These are phyloP conservation scores for Cladosporium sp. DNA, from an alignment of 2,329 filamentous ascomycete genomes.

Conservation along the genomic window DNA sequence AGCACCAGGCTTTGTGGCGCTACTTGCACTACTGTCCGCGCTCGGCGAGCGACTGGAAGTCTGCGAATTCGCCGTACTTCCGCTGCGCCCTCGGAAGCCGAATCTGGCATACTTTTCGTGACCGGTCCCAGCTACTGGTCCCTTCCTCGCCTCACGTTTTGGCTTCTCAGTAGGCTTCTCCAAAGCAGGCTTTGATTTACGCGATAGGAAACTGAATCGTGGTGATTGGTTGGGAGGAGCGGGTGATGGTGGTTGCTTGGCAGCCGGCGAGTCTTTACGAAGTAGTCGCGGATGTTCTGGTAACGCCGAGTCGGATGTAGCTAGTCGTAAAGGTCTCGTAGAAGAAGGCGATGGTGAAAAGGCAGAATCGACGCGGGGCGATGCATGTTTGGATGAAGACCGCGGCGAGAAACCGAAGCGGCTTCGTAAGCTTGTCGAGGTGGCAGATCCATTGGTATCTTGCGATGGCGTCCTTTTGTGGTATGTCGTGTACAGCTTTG, in stretches of 20 bases:
- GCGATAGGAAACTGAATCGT: slow-evolving; percentile 76
- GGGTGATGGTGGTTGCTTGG: slow-evolving; percentile 38
- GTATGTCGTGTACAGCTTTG: slow-evolving; percentile 47
- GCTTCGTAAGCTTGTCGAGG: slow-evolving; percentile 40
- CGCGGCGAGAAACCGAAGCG: slow-evolving; percentile 40
- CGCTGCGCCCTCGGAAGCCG: slow-evolving; percentile 64
- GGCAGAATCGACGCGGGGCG: slow-evolving; percentile 36
- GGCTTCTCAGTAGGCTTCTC: slow-evolving; percentile 56
- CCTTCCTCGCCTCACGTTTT: slow-evolving; percentile 65
- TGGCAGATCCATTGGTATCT: slow-evolving; percentile 41
- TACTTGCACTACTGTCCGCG: slow-evolving; percentile 42
- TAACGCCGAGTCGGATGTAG: slow-evolving; percentile 23
- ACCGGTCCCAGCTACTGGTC: slow-evolving; percentile 87
- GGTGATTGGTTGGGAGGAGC: slow-evolving; percentile 61
- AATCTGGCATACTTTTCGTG: slow-evolving; percentile 81
- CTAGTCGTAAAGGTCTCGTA: slow-evolving; percentile 22
- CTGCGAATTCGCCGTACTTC: slow-evolving; percentile 53
- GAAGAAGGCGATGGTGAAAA: slow-evolving; percentile 33
- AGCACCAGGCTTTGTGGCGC: slow-evolving; percentile 35
- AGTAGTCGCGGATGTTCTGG: slow-evolving; percentile 25
- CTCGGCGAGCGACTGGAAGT: slow-evolving; percentile 50
- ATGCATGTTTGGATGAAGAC: slow-evolving; percentile 34
- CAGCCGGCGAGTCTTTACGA: slow-evolving; percentile 36
- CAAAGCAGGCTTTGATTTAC: slow-evolving; percentile 65
- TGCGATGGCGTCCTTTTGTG: slow-evolving; percentile 54